phyloP scores from a whole-genome alignment of 768 basidiomycete species.

The Phylloporus sp. region DNA sequence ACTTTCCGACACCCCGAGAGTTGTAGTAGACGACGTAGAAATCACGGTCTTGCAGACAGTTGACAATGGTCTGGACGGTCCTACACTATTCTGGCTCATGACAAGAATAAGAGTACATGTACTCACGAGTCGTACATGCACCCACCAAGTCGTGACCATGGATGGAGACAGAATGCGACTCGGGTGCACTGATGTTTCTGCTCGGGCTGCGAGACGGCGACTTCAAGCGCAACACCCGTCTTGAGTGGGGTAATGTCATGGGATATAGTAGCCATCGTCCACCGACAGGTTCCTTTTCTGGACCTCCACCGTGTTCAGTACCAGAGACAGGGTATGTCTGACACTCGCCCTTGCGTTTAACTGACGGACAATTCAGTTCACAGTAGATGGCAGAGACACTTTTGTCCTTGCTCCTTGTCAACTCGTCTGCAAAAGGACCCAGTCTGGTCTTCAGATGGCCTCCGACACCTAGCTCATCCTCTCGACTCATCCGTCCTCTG shows the following conservation, averaged over 20 bases:
- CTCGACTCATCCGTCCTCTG: constrained; percentile 68
- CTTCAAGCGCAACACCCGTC: constrained; percentile 45
- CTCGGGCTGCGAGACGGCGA: constrained; percentile 31
- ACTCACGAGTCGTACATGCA: constrained; percentile 73
- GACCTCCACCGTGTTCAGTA: background rate
- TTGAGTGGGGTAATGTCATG: constrained; percentile 19
- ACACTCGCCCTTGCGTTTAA: no score
- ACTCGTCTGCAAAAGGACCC: constrained; percentile 77
- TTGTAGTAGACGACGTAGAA: constrained; percentile 72
- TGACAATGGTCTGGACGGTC: constrained; percentile 43
- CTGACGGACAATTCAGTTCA: no score
- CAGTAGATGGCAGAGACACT: constrained; percentile 69
- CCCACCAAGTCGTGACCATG: constrained; percentile 85
- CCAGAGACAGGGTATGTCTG: background rate
- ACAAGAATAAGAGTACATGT: background rate
- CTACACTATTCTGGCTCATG: constrained; percentile 3
- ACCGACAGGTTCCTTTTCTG: background rate
- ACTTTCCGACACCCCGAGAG: constrained; percentile 72
- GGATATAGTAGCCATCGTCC: background rate
- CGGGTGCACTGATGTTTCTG: constrained; percentile 31
- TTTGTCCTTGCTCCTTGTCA: constrained; percentile 77
- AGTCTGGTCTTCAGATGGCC: constrained; percentile 85
- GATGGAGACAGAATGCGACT: constrained; percentile 71
- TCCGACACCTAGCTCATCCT: constrained; percentile 56
- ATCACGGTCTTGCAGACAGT: constrained; percentile 39